phyloP scores from a whole-genome alignment of 1,284 basidiomycete species.

The Fereydounia khargensis region DNA sequence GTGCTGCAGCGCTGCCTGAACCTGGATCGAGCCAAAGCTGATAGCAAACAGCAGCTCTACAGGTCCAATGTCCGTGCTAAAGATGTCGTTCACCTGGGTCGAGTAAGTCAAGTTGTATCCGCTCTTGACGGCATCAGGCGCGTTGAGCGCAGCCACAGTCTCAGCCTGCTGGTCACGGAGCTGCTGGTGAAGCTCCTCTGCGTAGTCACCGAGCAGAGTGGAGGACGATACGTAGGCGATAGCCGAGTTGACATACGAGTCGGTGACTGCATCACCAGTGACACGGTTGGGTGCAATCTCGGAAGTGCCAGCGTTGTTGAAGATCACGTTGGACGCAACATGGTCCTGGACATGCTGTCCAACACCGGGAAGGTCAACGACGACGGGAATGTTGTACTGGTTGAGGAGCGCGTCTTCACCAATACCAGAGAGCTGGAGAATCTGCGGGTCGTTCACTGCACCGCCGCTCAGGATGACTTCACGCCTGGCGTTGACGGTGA shows the following conservation, averaged over 20 bases:
- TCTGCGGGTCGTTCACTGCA: slow-evolving; percentile 60
- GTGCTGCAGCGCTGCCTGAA: slow-evolving; percentile 71
- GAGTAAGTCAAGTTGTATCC: slow-evolving; percentile 69
- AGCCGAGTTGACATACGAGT: slow-evolving; percentile 69
- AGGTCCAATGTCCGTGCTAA: slow-evolving; percentile 24
- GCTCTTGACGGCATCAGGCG: slow-evolving; percentile 63
- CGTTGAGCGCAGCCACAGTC: slow-evolving; percentile 61
- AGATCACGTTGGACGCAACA: slow-evolving; percentile 61
- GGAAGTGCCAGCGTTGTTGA: slow-evolving; percentile 60
- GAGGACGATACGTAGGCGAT: slow-evolving; percentile 68
- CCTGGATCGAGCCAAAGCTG: slow-evolving; percentile 40
- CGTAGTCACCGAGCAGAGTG: slow-evolving; percentile 61
- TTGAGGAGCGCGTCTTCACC: slow-evolving; percentile 64
- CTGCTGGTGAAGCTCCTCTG: slow-evolving; percentile 33
- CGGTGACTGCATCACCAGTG: slow-evolving; percentile 59
- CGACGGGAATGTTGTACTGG: slow-evolving; percentile 61
- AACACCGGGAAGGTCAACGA: slow-evolving; percentile 68
- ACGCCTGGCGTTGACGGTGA: slow-evolving; percentile 63
- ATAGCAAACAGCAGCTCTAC: slow-evolving; percentile 43
- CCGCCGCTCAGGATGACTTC: slow-evolving; percentile 64
- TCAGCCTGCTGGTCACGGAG: slow-evolving; percentile 8
- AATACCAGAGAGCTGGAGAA: slow-evolving; percentile 70
- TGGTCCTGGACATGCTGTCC: slow-evolving; percentile 74
- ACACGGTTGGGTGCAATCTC: slow-evolving; percentile 37
- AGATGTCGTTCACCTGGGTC: slow-evolving; percentile 61